Base-by-base conservation (phyloP, 73 alveolate species). In the Paramecium bursaria region DNA sequence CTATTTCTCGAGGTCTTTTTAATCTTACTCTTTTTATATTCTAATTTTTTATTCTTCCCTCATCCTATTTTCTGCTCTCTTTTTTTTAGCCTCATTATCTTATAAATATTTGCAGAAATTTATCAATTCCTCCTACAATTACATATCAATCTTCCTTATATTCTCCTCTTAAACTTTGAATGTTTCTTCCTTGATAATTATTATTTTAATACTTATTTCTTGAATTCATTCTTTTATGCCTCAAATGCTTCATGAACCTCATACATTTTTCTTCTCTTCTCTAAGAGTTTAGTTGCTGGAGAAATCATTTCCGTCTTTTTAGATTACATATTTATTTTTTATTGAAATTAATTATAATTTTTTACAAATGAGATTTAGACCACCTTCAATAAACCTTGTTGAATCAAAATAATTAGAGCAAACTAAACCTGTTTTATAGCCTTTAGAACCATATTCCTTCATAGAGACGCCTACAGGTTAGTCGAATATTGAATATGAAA, bases 61-160 rank as follows among this genome's bases (percentile, higher is more conserved):
- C 21, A 74, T 30, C 22, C 91, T 17, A 21, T 29, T 73, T 26
- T 51, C 75, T 46, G 91, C 91, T 73, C 91, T 85, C 30, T 74
- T 85, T 48, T 74, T 85, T 49, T 85, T 85, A 0, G 91, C 91
- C 74, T 85, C 91, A 73, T 85, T 85, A 22, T 85, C 91, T 75
- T 85, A 27, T 2, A 85, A 25, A 50, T 67, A 85, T 52, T 73
- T 85, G 29, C 86, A 73, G 50, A 85, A 85, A 27, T 85, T 85
- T 4, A 74, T 85, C 17, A 85, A 26, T 21, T 85, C 87, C 10
- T 73, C 87, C 25, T 85, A 50, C 11, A 85, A 48, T 0, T 49
- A 46, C 49, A 53, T 47, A 39, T 85, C 91, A 13, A 51, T 85
- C 53, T 61, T 76, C 19, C 91, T n/a, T n/a, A 85, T 61, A 27